Evolutionary conservation across 2,329 filamentous ascomycete genomes (phyloP), one percentile per base, ranked within the genome.

Genomic region (Alternaria metachromatica): DNA sequence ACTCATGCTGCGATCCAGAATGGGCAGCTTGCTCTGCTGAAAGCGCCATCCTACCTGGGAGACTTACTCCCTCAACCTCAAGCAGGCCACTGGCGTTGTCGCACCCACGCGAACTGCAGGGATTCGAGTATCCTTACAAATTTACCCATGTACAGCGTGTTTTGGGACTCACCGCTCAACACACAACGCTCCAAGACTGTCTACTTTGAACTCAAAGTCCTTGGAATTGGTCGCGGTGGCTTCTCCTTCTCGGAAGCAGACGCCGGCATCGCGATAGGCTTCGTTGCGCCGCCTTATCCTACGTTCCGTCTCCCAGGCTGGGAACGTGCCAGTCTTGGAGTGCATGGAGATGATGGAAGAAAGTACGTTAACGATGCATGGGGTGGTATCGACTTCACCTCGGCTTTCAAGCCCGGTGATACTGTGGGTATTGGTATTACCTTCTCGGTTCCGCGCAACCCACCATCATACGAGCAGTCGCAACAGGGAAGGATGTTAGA

Each of bases 261-360:
- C 13, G 85, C 85, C 5, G 86, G 87, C 43, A 81, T 94, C 1
- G 90, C 89, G 0, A 76, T 95, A 10, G 92, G 92, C 10, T 93
- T 89, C 77, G 82, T 87, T 0, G 92, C 91, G 2, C 87, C 90
- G 51, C 92, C 92, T 8, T 95, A 94, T 74, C 92, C 92, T 7
- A 84, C 86, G 0, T 95, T 93, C 82, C 87, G 92, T 8, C 85
- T 94, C 63, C 92, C 92, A 0, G 92, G 92, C 2, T 95, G 92
- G 92, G 90, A 96, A 75, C 86, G 92, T 33, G 92, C 87, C 18
- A 90, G 88, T 66, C 74, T 94, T 13, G 92, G 85, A 2, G 88
- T 95, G n/a, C 92, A 95, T 76, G 89, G 90, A 50, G 92, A 95
- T 77, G 92, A 95, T 77, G 92, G 92, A 0, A 86, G 90, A 71